Evolutionary conservation across 2,329 filamentous ascomycete genomes (phyloP), one percentile per base, ranked within the genome.

Genomic region (Exophiala lecanii-corni): DNA sequence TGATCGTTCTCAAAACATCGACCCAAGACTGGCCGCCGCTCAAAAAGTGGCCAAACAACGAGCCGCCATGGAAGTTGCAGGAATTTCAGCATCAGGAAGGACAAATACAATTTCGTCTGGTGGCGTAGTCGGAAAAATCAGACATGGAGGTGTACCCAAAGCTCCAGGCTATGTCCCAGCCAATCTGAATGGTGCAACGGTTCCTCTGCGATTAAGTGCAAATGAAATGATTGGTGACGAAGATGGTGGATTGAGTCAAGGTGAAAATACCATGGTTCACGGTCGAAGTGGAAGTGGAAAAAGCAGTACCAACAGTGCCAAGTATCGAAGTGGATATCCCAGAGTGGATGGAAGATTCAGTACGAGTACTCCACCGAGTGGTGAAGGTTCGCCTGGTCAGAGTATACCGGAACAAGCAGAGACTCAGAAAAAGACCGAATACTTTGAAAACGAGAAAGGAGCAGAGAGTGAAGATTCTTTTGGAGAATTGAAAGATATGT

Each of bases 201-300:
- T 97, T 28, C 92, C 92, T 2, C 80, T 96, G 66, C 82, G 92
- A 32, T 73, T 98, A 50, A 94, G 87, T 62, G 91, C 92, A n/a
- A 94, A 86, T 38, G 92, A 98, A 64, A 86, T 97, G 10, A 89
- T 94, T 57, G 88, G 86, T 54, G 87, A 89, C 56, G 87, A 82
- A 60, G 86, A 88, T 39, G 52, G 67, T 23, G 60, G 64, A 16
- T 43, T 44, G 12, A 46, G 48, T 13, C 15, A 43, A n/a, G 49
- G 53, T 7, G 62, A 61, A 6, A 60, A 62, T 36, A 59, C 59
- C 13, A 58, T 58, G 34, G 54, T 65, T 47, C 76, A 81, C 55
- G 70, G 71, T 38, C 69, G 77, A 39, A 75, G 70, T 2, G 75
- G 75, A 34, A 80, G 76, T 49, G 76, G 76, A 9, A 69, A 76